phyloP scores from a whole-genome alignment of 768 basidiomycete species.

The Tricholoma sp. region DNA sequence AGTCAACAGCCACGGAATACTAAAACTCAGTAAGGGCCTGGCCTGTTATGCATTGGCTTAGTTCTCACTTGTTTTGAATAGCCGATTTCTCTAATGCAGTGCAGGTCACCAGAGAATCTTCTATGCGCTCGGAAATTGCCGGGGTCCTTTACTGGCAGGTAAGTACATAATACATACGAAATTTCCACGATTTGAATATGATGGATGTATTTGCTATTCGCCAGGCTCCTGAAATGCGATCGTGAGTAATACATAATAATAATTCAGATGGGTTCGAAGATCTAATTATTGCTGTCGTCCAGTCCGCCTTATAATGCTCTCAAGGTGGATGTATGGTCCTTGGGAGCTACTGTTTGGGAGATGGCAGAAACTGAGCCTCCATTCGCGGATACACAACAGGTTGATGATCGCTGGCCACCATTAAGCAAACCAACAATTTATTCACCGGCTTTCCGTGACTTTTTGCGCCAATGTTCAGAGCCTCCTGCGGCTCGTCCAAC shows the following conservation, averaged over 20 bases:
- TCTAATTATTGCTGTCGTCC: constrained; percentile 7
- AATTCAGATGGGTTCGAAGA: background rate
- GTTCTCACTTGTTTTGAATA: constrained; percentile 19
- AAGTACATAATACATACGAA: constrained; percentile 9
- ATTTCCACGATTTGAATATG: background rate
- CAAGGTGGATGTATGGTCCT: constrained; percentile 75
- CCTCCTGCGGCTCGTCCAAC: constrained; percentile 51
- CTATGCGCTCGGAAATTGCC: constrained; percentile 50
- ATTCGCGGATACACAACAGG: constrained; percentile 53
- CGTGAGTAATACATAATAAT: constrained; percentile 34
- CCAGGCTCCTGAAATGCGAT: constrained; percentile 70
- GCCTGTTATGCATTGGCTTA: background rate
- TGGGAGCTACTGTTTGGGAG: constrained; percentile 83
- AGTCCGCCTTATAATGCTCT: constrained; percentile 70
- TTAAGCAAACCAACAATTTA: constrained; percentile 53
- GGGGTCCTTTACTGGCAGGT: constrained; percentile 83
- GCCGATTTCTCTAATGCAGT: constrained; percentile 82
- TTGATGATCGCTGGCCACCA: constrained; percentile 63
- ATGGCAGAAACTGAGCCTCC: constrained; percentile 72
- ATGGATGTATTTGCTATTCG: background rate
- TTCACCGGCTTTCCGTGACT: constrained; percentile 68
- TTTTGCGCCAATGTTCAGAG: constrained; percentile 61
- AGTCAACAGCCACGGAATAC: constrained; percentile 58
- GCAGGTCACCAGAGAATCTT: constrained; percentile 44
- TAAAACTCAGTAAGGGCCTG: constrained; percentile 63